Base-by-base conservation (phyloP, 2,329 filamentous ascomycete genomes). In the Pseudocercospora musae region DNA sequence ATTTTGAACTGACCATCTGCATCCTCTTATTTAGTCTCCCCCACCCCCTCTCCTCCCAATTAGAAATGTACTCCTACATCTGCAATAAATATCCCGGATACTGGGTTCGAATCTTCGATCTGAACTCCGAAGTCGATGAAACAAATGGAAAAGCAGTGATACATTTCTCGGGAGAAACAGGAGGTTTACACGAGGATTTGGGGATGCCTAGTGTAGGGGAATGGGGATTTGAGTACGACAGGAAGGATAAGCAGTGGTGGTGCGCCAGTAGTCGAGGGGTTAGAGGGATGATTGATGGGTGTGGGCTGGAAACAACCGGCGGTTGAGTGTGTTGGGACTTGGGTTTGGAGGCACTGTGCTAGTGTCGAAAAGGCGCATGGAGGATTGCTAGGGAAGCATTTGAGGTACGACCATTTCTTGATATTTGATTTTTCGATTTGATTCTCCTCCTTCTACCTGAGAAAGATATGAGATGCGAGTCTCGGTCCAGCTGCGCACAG, bases 91-190 rank as follows among this genome's bases (percentile, higher is more conserved):
- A 57, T 25, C 59, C 59, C 1, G 7, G 7, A 9, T 61, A 61
- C 20, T 31, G 42, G 27, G 40, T 61, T 21, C 46, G 50, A 37
- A 48, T 57, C 13, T n/a, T 57, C 7, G 59, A 61, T 21, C 4
- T 57, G 18, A 61, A 55, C 25, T 57, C 59, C 13, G 53, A 61
- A 33, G 29, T 61, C n/a, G 59, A 61, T 11, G 59, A 61, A 27
- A n/a, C 31, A 3, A 52, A 57, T 20, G 59, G 59, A 4, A 11
- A 48, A 33, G 59, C 59, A 13, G 46, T 55, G 31, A 57, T 62
- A 15, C 59, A 54, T 31, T 49, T 49, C 8, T 49, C 44, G 7
- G 46, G 27, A 0, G 33, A 50, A 15, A 42, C 48, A 25, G 29
- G 15, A 21, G 15, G 59, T 42, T 49, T 61, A 46, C 18, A 57